Conservation (phyloP, 2,329 filamentous ascomycete species). For the Ophiostoma fasciatum region DNA sequence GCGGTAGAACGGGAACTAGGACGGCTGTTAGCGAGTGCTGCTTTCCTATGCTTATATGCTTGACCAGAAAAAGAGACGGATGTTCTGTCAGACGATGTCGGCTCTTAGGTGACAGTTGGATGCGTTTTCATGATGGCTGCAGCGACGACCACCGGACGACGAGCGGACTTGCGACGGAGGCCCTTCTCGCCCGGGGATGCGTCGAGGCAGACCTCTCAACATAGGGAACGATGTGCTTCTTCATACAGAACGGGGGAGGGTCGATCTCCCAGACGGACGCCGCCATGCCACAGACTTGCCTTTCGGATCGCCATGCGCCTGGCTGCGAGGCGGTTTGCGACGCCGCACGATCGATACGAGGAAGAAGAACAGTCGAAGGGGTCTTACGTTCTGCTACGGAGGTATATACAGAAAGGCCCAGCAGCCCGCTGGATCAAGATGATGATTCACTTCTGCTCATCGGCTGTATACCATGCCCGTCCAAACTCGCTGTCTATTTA, state of each 20-base stretch:
- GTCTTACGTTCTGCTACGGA: too few relatives aligned
- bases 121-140: not conserved
- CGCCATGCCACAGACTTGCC: too few relatives aligned
- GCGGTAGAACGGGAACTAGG: not conserved
- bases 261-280: too few relatives aligned
- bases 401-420: too few relatives aligned
- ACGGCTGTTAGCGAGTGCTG: slow-evolving; percentile 5
- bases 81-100: slow-evolving; percentile 13
- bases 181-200: not conserved
- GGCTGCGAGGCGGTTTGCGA: too few relatives aligned
- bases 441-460: slow-evolving; percentile 9
- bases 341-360: too few relatives aligned
- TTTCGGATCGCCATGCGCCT: too few relatives aligned
- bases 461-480: not conserved
- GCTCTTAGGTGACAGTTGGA: slow-evolving; percentile 12
- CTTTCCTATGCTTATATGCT: not conserved
- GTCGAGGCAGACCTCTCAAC: too few relatives aligned
- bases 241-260: slow-evolving; percentile 7
- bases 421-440: not conserved
- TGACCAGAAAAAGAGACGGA: not conserved
- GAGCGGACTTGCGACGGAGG: not conserved
- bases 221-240: slow-evolving; percentile 12
- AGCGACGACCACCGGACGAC: too few relatives aligned
- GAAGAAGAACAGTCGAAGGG: not conserved
- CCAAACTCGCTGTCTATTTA: not conserved